Evolutionary conservation across 345 rosid species (phyloP), one percentile per base, ranked within the genome.

Genomic region (Camelina sativa): DNA sequence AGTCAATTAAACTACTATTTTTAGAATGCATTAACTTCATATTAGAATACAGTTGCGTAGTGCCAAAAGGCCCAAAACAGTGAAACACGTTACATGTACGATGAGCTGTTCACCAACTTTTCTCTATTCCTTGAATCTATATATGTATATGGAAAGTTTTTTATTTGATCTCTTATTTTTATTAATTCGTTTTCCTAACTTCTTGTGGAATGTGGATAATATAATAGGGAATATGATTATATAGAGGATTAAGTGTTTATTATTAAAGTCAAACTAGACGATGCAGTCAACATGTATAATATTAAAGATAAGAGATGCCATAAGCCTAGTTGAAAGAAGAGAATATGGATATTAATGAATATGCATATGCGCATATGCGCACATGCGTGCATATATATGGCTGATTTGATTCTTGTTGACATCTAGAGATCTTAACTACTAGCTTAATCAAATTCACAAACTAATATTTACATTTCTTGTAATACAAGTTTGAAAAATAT

Each of bases 321-420:
- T 38, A 67, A 19, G 43, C 51, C 28, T 60, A 9, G 30, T 40
- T 67, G 56, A 51, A 30, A 11, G 11, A 75, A 75, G 62, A 40
- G 51, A 65, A 46, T 74, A 47, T 55, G 40, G 19, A 56, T 69
- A 69, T 60, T 58, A 75, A 75, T 67, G 63, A 73, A 63, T 62
- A 63, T 72, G 75, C 71, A 69, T 57, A 76, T 76, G 71, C 71
- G 75, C 71, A 69, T 57, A 76, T 76, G 71, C 71, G 80, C 80
- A 76, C 80, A 70, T 76, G 80, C 53, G 10, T 63, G 46, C 50
- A 55, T 63, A 54, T 69, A 54, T 53, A 51, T 67, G 19, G 46
- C 15, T 8, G 63, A 68, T 62, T 54, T 62, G 79, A 76, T 69
- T 76, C 69, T 69, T 69, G 64, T 34, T 62, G 70, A 54, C 65